Conservation (phyloP, 2,329 filamentous ascomycete species). For the Dactylonectria macrodidyma region DNA sequence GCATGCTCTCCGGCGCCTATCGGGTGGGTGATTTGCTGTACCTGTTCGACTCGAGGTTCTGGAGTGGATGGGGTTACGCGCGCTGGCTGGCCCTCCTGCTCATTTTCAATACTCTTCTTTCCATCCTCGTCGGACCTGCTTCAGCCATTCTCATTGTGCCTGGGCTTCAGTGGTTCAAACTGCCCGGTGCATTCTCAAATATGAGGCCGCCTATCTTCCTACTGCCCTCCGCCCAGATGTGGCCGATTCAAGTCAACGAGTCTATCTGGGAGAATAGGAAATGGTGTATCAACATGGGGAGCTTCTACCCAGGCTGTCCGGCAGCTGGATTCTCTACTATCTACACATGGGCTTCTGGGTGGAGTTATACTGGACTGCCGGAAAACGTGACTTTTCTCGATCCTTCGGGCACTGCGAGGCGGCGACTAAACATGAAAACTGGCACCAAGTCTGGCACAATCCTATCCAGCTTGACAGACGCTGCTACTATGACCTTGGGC, state of each 20-base stretch:
- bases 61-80: background rate
- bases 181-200: background rate
- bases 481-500: slow-evolving; percentile 1
- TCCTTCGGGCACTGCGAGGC: slow-evolving; percentile 4
- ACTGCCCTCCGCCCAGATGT: background rate
- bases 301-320: background rate
- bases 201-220: background rate
- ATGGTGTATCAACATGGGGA: background rate
- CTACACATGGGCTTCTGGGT: slow-evolving; percentile 2
- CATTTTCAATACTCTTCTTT: slow-evolving; percentile 3
- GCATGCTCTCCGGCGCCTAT: slow-evolving; percentile 11
- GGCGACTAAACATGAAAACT: background rate
- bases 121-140: slow-evolving; percentile 8
- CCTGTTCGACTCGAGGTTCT: slow-evolving; percentile 7
- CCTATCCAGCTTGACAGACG: background rate
- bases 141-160: slow-evolving; percentile 22
- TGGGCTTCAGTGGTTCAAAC: slow-evolving; percentile 5
- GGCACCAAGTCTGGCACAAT: slow-evolving; percentile 6
- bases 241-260: background rate
- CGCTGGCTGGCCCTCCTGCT: background rate
- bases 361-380: slow-evolving; percentile 10
- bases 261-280: background rate
- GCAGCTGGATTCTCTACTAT: slow-evolving; percentile 1
- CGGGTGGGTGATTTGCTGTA: slow-evolving; percentile 11
- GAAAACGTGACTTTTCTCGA: slow-evolving; percentile 20